Conservation (phyloP, 129 eudicot genomes). For the Cynara cardunculus region DNA sequence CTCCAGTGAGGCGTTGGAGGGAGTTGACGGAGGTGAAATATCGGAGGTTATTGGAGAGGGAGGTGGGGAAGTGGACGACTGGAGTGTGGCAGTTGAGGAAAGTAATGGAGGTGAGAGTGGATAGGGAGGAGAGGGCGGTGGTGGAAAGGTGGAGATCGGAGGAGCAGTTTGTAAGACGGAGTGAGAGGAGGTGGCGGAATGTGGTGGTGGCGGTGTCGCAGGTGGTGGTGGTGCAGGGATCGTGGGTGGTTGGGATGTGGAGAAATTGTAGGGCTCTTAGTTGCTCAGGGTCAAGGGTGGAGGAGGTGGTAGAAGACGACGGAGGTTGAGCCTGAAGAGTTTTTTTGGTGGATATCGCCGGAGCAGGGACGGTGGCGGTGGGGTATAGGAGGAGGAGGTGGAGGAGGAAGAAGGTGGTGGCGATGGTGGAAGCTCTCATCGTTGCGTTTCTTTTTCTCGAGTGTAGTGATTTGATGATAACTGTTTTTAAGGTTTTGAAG, state of each 20-base stretch:
- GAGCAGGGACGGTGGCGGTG: conserved; percentile 22
- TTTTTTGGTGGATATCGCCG: background rate
- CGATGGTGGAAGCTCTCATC: conserved; percentile 29
- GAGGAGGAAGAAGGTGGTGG: conserved; percentile 25
- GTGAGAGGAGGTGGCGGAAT: conserved; percentile 77
- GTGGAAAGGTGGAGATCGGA: conserved; percentile 49
- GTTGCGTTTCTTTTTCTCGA: conserved; percentile 20
- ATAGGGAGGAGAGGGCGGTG: conserved; percentile 65
- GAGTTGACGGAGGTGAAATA: conserved; percentile 66
- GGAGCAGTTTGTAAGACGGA: conserved; percentile 75
- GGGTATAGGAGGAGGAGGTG: conserved; percentile 20
- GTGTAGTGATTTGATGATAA: conserved; percentile 14
- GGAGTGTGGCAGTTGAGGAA: conserved; percentile 66
- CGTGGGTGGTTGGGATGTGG: conserved; percentile 61
- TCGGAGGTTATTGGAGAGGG: conserved; percentile 58
- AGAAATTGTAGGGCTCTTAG: conserved; percentile 76
- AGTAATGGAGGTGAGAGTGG: conserved; percentile 59
- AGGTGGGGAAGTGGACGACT: conserved; percentile 52
- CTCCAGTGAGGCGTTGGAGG: conserved; percentile 75
- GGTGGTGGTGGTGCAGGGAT: conserved; percentile 56
- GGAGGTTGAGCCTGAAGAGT: conserved; percentile 9
- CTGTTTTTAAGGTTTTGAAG: conserved; percentile 16
- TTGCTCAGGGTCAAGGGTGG: conserved; percentile 79
- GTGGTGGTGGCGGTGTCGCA: conserved; percentile 52
- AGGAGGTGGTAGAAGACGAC: conserved; percentile 27